A percentile compares a stretch with the other conserved stretches of the same genome.
Conservation (phyloP, 345 rosid species). For the Citrus mangshanensis region DNA sequence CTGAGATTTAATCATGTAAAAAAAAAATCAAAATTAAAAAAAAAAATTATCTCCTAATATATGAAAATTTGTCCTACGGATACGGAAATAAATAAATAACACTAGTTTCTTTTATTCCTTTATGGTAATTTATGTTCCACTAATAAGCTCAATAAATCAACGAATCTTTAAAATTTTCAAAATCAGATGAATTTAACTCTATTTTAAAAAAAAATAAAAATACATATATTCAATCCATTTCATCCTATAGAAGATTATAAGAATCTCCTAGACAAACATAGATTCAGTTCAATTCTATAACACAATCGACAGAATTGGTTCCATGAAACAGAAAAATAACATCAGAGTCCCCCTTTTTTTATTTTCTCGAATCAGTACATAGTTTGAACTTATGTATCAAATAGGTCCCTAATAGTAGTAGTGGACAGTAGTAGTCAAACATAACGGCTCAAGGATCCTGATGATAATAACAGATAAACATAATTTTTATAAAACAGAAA, state of each 20-base stretch:
- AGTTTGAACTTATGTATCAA: neutral
- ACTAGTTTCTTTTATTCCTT: neutral
- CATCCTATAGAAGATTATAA: neutral
- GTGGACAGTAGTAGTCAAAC: no score
- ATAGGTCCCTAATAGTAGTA: no score
- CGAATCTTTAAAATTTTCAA: neutral
- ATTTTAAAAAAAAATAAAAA: neutral
- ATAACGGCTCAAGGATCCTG: no score
- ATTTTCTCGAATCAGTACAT: neutral
- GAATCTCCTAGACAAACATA: neutral
- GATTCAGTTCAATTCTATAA: neutral
- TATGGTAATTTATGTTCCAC: neutral
- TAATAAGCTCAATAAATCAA: neutral
- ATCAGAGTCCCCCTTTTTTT: neutral
- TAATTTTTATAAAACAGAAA: no score
- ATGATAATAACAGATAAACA: no score
- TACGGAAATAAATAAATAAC: neutral
- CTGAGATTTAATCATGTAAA: neutral
- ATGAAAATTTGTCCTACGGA: neutral
- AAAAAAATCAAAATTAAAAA: neutral
- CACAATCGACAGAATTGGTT: neutral
- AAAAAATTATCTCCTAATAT: neutral
- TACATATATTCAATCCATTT: no score
- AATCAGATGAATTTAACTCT: neutral
- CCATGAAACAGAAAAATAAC: neutral